Percentiles rank a stretch among this genome's conserved stretches.
phyloP scores from a whole-genome alignment of 176 grass and related monocot species.

The Raddia guianensis region DNA sequence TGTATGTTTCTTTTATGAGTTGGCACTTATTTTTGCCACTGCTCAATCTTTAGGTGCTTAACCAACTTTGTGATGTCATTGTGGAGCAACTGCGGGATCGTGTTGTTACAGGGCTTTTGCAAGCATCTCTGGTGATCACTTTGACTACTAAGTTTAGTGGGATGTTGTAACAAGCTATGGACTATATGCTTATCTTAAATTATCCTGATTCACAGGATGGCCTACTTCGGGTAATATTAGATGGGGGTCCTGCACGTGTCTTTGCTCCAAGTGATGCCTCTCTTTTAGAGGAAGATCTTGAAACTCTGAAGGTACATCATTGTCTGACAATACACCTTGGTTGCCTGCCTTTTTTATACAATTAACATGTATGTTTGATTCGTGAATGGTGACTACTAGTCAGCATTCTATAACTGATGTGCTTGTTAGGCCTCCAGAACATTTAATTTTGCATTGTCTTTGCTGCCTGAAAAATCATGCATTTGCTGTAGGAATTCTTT shows the following conservation, averaged over 20 bases:
- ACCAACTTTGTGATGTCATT: slow-evolving; percentile 87
- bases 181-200: slow-evolving; percentile 34
- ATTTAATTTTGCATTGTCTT: slow-evolving; percentile 29
- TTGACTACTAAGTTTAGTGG: slow-evolving; percentile 27
- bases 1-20: slow-evolving; percentile 27
- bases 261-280: slow-evolving; percentile 75
- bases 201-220: slow-evolving; percentile 68
- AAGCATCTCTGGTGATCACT: slow-evolving; percentile 86
- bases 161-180: slow-evolving; percentile 19
- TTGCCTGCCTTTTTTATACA: slow-evolving; percentile 15
- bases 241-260: slow-evolving; percentile 87
- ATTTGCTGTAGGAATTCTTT: slow-evolving; percentile 87
- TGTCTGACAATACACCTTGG: slow-evolving; percentile 32
- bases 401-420: slow-evolving; percentile 5
- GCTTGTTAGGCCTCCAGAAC: neutral
- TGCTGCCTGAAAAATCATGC: slow-evolving; percentile 19
- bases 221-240: slow-evolving; percentile 89
- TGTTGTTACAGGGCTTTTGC: slow-evolving; percentile 93
- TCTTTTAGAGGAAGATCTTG: slow-evolving; percentile 92
- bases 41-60: slow-evolving; percentile 71
- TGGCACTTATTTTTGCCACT: slow-evolving; percentile 19
- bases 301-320: slow-evolving; percentile 79
- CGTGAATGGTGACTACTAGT: neutral
- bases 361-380: neutral
- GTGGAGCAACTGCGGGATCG: slow-evolving; percentile 90